Evolutionary conservation across 768 basidiomycete species (phyloP).

Genomic region (Russula vinacea): DNA sequence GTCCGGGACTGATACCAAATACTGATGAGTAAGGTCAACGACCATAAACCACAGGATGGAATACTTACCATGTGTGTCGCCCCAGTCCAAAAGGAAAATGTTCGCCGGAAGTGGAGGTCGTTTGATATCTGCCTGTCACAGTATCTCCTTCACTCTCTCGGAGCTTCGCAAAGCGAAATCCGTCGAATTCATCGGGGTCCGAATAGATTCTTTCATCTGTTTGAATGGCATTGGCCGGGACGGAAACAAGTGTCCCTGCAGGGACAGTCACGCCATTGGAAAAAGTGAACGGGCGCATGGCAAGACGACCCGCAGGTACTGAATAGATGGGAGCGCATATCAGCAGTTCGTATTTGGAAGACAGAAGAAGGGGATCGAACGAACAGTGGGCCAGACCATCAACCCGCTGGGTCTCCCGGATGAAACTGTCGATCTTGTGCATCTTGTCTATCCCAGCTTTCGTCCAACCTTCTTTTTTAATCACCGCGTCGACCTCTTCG

Average conservation of each 20-base stretch:
- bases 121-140: too few species aligned
- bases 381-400: conserved; percentile 17
- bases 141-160: conserved; percentile 19
- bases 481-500: too few species aligned
- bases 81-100: neutral
- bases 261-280: conserved; percentile 41
- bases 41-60: too few species aligned
- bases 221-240: conserved; percentile 38
- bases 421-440: conserved; percentile 39
- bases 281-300: conserved; percentile 28
- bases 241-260: conserved; percentile 39
- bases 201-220: conserved; percentile 43
- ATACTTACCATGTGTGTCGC: neutral
- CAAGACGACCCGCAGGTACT: conserved; percentile 13
- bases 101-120: neutral
- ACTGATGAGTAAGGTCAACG: too few species aligned
- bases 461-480: too few species aligned
- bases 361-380: neutral
- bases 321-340: neutral
- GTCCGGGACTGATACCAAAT: too few species aligned
- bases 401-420: conserved; percentile 35
- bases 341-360: neutral
- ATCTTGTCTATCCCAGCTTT: conserved; percentile 12
- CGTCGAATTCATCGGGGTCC: conserved; percentile 42
- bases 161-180: conserved; percentile 40